phyloP scores from a whole-genome alignment of 495 filamentous ascomycete genomes.

The Trypethelium eluteriae region DNA sequence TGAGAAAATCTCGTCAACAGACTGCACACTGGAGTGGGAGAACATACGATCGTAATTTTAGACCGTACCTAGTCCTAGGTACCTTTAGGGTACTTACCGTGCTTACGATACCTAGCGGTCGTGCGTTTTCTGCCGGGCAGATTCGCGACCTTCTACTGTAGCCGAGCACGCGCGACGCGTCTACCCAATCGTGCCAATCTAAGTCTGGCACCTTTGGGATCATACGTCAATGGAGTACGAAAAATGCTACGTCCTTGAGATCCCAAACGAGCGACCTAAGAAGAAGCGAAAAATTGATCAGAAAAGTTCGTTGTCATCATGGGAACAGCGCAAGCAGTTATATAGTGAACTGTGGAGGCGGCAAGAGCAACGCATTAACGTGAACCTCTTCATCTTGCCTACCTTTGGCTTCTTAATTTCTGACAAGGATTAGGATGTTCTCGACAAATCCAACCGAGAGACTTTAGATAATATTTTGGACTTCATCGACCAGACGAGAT shows the following conservation, averaged over 20 bases:
- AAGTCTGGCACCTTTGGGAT: background rate
- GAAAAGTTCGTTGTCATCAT: conserved; percentile 22
- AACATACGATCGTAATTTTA: too few species aligned
- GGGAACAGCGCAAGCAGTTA: conserved; percentile 48
- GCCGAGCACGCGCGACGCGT: background rate
- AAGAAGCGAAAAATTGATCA: conserved; percentile 29
- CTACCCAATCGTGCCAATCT: too few species aligned
- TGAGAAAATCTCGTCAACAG: too few species aligned
- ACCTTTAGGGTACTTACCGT: too few species aligned
- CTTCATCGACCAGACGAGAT: conserved; percentile 47
- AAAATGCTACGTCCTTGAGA: conserved; percentile 33
- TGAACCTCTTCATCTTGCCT: conserved; percentile 31
- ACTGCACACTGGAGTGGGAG: too few species aligned
- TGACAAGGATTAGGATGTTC: conserved; percentile 41
- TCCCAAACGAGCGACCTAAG: conserved; percentile 22
- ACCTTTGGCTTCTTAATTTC: background rate
- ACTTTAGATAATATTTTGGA: conserved; percentile 55
- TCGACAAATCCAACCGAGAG: conserved; percentile 54
- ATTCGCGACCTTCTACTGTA: too few species aligned
- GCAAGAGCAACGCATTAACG: conserved; percentile 63
- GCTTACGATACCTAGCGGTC: too few species aligned
- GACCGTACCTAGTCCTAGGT: too few species aligned
- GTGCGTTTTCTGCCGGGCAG: too few species aligned
- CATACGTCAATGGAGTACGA: conserved; percentile 32
- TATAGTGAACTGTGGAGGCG: conserved; percentile 61